Evolutionary conservation across 2,329 filamentous ascomycete species (phyloP).

Genomic region (Beauveria sp.): DNA sequence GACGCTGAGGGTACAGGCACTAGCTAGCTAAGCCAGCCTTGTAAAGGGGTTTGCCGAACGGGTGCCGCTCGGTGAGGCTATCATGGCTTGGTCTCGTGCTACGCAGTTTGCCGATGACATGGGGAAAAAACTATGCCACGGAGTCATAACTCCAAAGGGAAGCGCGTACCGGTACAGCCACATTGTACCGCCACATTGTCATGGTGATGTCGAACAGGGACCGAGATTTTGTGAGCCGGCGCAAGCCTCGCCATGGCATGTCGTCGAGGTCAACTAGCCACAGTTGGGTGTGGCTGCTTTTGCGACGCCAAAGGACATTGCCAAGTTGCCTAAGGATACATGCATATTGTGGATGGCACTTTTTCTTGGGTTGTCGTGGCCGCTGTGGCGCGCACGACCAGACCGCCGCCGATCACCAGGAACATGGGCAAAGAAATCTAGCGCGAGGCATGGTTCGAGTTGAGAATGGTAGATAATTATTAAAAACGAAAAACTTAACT

Average conservation of each 20-base stretch:
- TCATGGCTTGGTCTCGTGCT: neutral
- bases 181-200: neutral
- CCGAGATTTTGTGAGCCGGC: neutral
- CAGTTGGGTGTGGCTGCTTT: slow-evolving; percentile 2
- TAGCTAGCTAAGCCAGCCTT: neutral
- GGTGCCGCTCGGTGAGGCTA: neutral
- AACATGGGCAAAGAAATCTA: neutral
- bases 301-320: neutral
- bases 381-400: neutral
- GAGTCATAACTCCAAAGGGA: neutral
- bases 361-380: neutral
- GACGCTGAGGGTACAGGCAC: neutral
- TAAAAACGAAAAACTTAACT: neutral
- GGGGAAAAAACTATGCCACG: neutral
- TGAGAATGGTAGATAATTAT: neutral
- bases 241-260: neutral
- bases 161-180: neutral
- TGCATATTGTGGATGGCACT: neutral
- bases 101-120: neutral
- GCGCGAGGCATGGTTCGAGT: neutral
- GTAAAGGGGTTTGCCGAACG: neutral
- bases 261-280: neutral
- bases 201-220: neutral
- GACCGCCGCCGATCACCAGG: neutral
- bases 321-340: neutral